phyloP scores from a whole-genome alignment of 805 yeast genomes.

The Cyberlindnera amylophila region DNA sequence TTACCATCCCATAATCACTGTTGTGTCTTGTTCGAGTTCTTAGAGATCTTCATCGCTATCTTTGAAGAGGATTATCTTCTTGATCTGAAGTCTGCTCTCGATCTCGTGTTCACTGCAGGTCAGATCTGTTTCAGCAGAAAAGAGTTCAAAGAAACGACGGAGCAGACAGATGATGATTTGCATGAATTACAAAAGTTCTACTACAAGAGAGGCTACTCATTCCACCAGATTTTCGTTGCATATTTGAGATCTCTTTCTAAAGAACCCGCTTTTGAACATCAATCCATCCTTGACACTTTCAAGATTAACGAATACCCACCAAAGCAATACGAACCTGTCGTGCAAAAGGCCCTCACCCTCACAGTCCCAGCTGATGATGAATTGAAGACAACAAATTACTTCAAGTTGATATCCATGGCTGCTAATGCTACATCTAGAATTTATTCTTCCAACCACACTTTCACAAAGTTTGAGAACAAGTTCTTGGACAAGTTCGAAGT shows the following conservation, averaged over 20 bases:
- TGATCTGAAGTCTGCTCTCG: conserved; percentile 29
- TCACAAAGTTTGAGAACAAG: conserved; percentile 37
- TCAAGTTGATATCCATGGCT: conserved; percentile 32
- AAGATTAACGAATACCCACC: conserved; percentile 33
- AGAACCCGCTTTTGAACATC: conserved; percentile 30
- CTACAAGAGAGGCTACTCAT: conserved; percentile 32
- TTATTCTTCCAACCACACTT: conserved; percentile 31
- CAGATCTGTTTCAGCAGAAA: conserved; percentile 33
- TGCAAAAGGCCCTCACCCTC: conserved; percentile 34
- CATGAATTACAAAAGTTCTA: conserved; percentile 31
- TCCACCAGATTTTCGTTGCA: conserved; percentile 32
- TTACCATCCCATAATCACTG: conserved; percentile 34
- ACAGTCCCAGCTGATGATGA: conserved; percentile 30
- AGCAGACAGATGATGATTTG: conserved; percentile 26
- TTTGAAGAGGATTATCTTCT: conserved; percentile 31
- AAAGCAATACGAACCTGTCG: conserved; percentile 29
- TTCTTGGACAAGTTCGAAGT: conserved; percentile 38
- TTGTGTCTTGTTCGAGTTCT: conserved; percentile 34
- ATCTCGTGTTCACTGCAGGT: conserved; percentile 34
- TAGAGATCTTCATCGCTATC: conserved; percentile 32
- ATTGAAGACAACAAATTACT: conserved; percentile 27
- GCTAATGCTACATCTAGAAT: conserved; percentile 34
- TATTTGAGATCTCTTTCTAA: conserved; percentile 31
- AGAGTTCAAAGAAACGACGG: conserved; percentile 13
- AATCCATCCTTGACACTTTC: conserved; percentile 31